Evolutionary conservation across 1,284 basidiomycete genomes (phyloP).

Genomic region (Rhodotorula sp.): DNA sequence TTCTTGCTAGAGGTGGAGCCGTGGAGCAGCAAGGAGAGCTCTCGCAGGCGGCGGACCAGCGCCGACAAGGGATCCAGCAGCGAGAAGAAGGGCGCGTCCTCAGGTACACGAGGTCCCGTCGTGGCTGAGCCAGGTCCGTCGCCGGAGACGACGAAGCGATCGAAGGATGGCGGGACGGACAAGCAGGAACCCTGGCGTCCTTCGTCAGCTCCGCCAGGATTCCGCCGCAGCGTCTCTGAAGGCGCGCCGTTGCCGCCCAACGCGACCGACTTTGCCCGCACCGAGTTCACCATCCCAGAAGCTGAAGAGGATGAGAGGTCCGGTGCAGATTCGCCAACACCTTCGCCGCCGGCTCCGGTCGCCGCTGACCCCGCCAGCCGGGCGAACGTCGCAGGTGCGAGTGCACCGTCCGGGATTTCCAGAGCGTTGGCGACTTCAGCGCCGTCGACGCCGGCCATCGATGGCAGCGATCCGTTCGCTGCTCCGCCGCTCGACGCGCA

Average conservation of each 20-base stretch:
- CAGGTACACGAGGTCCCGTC: slow-evolving; percentile 12
- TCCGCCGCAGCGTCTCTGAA: slow-evolving; percentile 27
- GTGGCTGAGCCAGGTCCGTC: too few species aligned
- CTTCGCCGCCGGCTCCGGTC: slow-evolving; percentile 11
- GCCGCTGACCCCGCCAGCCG: neutral
- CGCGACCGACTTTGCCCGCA: slow-evolving; percentile 3
- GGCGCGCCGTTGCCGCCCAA: slow-evolving; percentile 12
- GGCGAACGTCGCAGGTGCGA: neutral
- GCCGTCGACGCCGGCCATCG: neutral
- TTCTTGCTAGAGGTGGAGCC: slow-evolving; percentile 40
- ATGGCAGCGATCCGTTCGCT: neutral
- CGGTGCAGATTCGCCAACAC: neutral
- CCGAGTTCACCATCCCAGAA: slow-evolving; percentile 29
- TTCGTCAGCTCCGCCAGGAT: neutral
- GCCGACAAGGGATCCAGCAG: slow-evolving; percentile 12
- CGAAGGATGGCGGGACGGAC: neutral
- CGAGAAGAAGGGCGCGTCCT: neutral
- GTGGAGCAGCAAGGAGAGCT: slow-evolving; percentile 38
- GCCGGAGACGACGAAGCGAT: too few species aligned
- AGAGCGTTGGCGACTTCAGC: neutral
- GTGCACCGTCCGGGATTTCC: neutral
- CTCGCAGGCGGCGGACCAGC: slow-evolving; percentile 22
- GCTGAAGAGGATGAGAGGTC: slow-evolving; percentile 18
- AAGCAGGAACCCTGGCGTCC: neutral
- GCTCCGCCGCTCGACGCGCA: neutral